These are phyloP conservation scores for Alternaria solani DNA, from an alignment of 2,329 filamentous ascomycete genomes.

Conservation along the genomic window DNA sequence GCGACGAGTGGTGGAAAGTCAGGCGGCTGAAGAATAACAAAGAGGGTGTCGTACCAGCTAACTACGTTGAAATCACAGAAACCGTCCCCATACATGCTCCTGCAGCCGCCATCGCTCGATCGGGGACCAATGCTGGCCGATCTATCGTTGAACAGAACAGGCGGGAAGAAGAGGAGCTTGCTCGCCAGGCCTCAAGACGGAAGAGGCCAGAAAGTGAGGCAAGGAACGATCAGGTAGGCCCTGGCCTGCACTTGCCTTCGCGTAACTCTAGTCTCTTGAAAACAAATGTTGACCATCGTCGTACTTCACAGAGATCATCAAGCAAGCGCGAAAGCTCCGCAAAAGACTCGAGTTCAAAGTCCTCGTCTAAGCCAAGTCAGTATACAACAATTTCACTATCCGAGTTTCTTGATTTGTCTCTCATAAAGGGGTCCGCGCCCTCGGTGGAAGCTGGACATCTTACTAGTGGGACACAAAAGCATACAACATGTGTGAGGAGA, in stretches of 20 bases:
- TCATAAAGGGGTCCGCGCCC: background rate
- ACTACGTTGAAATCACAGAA: conserved; percentile 90
- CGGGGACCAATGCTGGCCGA: conserved; percentile 66
- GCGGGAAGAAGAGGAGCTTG: conserved; percentile 81
- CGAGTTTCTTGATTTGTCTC: background rate
- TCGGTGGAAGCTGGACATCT: background rate
- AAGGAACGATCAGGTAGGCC: conserved; percentile 75
- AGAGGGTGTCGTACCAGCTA: conserved; percentile 95
- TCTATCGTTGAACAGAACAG: conserved; percentile 80
- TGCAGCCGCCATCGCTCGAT: conserved; percentile 57
- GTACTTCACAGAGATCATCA: conserved; percentile 74
- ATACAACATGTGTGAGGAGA: background rate
- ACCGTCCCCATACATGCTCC: conserved; percentile 62
- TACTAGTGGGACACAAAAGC: background rate
- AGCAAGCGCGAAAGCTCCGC: conserved; percentile 73
- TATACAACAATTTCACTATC: conserved; percentile 27
- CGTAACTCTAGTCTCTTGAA: conserved; percentile 79
- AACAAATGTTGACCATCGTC: conserved; percentile 71
- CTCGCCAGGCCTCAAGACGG: conserved; percentile 77
- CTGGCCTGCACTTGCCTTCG: conserved; percentile 76
- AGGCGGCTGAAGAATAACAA: conserved; percentile 88
- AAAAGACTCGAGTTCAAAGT: conserved; percentile 55
- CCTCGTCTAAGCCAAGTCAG: conserved; percentile 76
- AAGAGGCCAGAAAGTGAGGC: conserved; percentile 64
- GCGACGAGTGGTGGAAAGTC: conserved; percentile 99